A percentile compares a stretch with the other conserved stretches of the same genome.
phyloP scores from a whole-genome alignment of 2,329 filamentous ascomycete genomes.

The Pseudogymnoascus verrucosus region DNA sequence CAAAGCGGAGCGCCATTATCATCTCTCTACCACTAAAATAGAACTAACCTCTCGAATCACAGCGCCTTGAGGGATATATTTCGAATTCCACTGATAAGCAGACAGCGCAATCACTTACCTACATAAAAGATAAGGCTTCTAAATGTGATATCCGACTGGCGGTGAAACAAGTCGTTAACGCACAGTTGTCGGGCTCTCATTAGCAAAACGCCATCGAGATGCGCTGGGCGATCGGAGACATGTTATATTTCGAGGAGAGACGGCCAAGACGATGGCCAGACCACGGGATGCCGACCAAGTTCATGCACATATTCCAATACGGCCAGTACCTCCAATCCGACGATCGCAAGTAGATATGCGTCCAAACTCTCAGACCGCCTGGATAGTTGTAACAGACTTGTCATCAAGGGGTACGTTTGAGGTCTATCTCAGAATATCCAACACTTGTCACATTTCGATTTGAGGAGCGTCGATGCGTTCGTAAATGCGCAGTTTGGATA shows the following conservation, averaged over 20 bases:
- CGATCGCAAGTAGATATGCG: constrained; percentile 5
- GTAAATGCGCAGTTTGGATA: not conserved
- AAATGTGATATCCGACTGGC: not conserved
- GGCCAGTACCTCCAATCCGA: not conserved
- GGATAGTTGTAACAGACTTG: not conserved
- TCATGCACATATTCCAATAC: constrained; percentile 7
- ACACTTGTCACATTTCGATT: not conserved
- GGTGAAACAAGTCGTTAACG: not conserved
- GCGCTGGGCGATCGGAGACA: not conserved
- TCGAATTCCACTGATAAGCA: not conserved
- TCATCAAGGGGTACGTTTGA: constrained; percentile 4
- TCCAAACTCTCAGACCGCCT: not conserved
- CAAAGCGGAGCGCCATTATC: constrained; percentile 5
- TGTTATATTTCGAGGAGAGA: not conserved
- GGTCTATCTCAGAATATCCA: not conserved
- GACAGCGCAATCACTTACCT: not conserved
- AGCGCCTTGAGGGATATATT: constrained; percentile 2
- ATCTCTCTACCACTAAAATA: constrained; percentile 2
- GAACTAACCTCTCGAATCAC: not conserved
- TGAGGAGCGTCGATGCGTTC: not conserved
- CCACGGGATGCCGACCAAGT: not conserved
- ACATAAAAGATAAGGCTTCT: not conserved
- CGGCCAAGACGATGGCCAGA: not conserved
- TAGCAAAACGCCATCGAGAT: not conserved
- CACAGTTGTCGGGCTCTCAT: not conserved